Percentiles rank a stretch among this genome's conserved stretches.
phyloP scores from a whole-genome alignment of 805 yeast species.

The Priceomyces melissophilus region DNA sequence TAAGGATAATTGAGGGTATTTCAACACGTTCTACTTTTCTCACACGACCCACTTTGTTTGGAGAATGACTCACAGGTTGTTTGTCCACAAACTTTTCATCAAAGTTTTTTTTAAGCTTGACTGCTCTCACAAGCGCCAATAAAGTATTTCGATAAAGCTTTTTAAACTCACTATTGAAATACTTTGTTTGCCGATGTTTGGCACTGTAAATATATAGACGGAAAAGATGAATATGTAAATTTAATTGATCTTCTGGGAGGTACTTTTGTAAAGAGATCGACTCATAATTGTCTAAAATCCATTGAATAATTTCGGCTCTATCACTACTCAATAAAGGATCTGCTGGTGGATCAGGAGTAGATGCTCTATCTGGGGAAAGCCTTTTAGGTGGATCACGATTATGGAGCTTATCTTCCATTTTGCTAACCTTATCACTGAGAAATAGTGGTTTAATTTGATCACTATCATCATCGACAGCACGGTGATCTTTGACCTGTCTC shows the following conservation, averaged over 20 bases:
- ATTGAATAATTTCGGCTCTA: background rate
- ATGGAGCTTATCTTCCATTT: slow-evolving; percentile 6
- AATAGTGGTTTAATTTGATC: slow-evolving; percentile 1
- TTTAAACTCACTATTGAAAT: background rate
- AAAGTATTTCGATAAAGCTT: slow-evolving; percentile 3
- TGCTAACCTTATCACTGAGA: slow-evolving; percentile 6
- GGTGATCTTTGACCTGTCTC: background rate
- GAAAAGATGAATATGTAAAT: slow-evolving; percentile 2
- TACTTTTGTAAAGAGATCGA: background rate
- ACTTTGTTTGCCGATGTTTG: slow-evolving; percentile 9
- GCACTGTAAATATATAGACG: slow-evolving; percentile 8
- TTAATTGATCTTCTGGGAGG: background rate
- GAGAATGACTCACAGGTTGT: background rate
- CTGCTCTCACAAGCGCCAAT: slow-evolving; percentile 5
- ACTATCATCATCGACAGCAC: slow-evolving; percentile 1
- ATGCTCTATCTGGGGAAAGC: no score
- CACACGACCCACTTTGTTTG: background rate
- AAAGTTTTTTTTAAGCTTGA: slow-evolving; percentile 7
- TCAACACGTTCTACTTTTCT: slow-evolving; percentile 5
- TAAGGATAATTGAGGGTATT: slow-evolving; percentile 12
- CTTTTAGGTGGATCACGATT: background rate
- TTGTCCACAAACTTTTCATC: slow-evolving; percentile 9
- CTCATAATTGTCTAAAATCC: slow-evolving; percentile 2
- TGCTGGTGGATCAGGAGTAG: background rate
- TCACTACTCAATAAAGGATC: background rate